Conservation (phyloP, 768 basidiomycete genomes). For the Termitomyces sp. region DNA sequence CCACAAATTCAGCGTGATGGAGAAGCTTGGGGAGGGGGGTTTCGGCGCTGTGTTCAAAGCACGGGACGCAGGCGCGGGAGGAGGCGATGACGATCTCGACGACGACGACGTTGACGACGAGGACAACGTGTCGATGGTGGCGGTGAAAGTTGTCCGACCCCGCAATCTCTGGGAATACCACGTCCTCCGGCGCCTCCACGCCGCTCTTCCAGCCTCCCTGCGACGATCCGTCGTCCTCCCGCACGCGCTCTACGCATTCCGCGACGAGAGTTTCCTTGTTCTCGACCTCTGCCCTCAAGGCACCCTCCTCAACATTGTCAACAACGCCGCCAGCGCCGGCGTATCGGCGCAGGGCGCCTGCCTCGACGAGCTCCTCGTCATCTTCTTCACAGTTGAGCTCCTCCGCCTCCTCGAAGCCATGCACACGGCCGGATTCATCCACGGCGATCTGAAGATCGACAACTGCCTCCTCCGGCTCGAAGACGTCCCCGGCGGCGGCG, state of each 20-base stretch:
- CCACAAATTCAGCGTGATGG: constrained; percentile 61
- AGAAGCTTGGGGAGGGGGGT: constrained; percentile 95
- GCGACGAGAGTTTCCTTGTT: constrained; percentile 86
- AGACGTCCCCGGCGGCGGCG: constrained; percentile 64
- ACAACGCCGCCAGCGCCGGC: constrained; percentile 70
- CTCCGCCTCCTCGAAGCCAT: constrained; percentile 77
- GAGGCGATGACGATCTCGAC: constrained; percentile 45
- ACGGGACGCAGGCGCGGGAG: constrained; percentile 44
- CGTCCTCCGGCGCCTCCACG: constrained; percentile 73
- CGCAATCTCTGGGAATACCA: constrained; percentile 90
- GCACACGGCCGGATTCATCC: constrained; percentile 82
- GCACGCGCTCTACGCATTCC: constrained; percentile 75
- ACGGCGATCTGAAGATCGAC: constrained; percentile 98
- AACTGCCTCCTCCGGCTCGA: constrained; percentile 94
- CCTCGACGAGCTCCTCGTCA: constrained; percentile 87
- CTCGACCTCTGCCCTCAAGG: constrained; percentile 89
- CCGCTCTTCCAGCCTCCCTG: constrained; percentile 50
- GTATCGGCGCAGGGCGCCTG: constrained; percentile 75
- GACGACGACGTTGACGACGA: constrained; percentile 47
- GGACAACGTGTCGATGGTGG: constrained; percentile 55
- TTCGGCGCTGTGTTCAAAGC: constrained; percentile 96
- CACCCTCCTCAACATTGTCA: constrained; percentile 87
- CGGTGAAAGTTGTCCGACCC: constrained; percentile 90
- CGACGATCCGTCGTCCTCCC: constrained; percentile 71
- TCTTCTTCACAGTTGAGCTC: constrained; percentile 94